phyloP scores from a whole-genome alignment of 176 grass and related monocot genomes.

The Phragmites australis region DNA sequence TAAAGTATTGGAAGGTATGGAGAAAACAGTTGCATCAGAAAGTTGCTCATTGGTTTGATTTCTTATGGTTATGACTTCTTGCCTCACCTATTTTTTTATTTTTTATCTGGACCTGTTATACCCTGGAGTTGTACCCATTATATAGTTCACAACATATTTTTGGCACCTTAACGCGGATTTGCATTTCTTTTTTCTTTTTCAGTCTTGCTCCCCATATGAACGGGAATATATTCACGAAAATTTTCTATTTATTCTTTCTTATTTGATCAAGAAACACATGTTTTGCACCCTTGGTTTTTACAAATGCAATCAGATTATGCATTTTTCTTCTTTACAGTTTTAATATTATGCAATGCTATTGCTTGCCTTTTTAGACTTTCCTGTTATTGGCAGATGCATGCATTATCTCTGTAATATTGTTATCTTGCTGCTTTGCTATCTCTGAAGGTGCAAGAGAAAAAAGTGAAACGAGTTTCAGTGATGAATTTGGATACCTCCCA shows the following conservation, averaged over 20 bases:
- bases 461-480: constrained; percentile 66
- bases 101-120: neutral
- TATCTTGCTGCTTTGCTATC: constrained; percentile 30
- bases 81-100: constrained; percentile 3
- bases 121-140: constrained; percentile 17
- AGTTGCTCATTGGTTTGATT: constrained; percentile 18
- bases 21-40: too few species aligned
- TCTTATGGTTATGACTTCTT: neutral
- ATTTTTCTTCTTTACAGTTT: constrained; percentile 13
- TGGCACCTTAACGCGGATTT: neutral
- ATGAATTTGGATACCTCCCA: constrained; percentile 64
- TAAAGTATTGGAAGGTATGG: too few species aligned
- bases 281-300: too few species aligned
- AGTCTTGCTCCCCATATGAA: constrained; percentile 6
- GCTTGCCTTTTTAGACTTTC: constrained; percentile 16
- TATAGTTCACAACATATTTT: constrained; percentile 25
- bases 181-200: neutral
- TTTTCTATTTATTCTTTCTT: neutral
- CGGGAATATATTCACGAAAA: neutral
- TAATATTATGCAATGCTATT: constrained; percentile 7
- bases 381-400: neutral
- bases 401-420: constrained; percentile 5
- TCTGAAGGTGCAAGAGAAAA: constrained; percentile 84
- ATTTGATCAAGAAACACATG: too few species aligned
- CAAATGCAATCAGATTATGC: constrained; percentile 21